phyloP scores from a whole-genome alignment of 768 basidiomycete species.

The Lentinula raphanica region DNA sequence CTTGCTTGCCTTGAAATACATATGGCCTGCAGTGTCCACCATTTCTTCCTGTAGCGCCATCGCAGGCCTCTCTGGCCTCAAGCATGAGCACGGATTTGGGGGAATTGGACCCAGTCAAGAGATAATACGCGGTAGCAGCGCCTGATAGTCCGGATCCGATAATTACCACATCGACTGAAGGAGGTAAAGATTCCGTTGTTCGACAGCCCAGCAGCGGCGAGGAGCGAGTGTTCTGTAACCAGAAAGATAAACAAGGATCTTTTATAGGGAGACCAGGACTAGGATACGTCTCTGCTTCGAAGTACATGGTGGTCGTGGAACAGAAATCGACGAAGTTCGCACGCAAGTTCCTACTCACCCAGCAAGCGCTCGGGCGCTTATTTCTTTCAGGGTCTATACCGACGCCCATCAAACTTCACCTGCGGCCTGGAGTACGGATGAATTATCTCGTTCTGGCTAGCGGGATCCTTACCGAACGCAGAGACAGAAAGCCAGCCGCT shows the following conservation, averaged over 20 bases:
- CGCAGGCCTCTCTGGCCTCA: slow-evolving; percentile 36
- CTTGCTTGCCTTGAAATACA: slow-evolving; percentile 16
- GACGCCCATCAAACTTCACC: no score
- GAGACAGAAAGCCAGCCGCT: no score
- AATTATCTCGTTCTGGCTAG: no score
- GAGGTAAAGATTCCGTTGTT: slow-evolving; percentile 15
- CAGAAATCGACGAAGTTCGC: no score
- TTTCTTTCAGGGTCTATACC: not conserved
- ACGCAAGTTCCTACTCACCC: no score
- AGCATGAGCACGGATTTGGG: slow-evolving; percentile 28
- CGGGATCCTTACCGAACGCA: no score
- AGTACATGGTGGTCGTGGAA: slow-evolving; percentile 4
- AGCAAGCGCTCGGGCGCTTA: no score
- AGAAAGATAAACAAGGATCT: slow-evolving; percentile 21
- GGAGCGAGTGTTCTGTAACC: slow-evolving; percentile 22
- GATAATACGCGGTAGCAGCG: slow-evolving; percentile 23
- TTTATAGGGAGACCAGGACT: not conserved
- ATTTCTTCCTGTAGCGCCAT: slow-evolving; percentile 24
- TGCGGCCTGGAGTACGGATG: no score
- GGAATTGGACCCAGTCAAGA: slow-evolving; percentile 14
- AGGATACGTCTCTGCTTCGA: slow-evolving; percentile 2
- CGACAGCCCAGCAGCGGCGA: slow-evolving; percentile 15
- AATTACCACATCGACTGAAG: slow-evolving; percentile 22
- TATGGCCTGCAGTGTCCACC: slow-evolving; percentile 24
- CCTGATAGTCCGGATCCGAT: slow-evolving; percentile 33